Conservation (phyloP, 2,329 filamentous ascomycete species). For the Ascochyta clinopodiicola region DNA sequence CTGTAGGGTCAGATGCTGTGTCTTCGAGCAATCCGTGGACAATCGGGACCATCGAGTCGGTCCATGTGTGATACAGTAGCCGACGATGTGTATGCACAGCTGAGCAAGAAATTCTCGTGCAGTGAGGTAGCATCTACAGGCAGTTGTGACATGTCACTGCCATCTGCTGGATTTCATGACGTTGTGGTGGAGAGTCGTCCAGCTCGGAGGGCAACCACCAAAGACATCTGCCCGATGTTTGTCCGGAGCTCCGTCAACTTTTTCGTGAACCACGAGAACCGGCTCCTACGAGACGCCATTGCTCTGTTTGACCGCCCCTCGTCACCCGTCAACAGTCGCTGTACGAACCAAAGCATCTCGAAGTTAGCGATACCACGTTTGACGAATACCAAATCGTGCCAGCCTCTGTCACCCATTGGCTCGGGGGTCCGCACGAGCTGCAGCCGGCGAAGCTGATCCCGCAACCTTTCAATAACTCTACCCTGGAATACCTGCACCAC, state of each 20-base stretch:
- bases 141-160: neutral
- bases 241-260: neutral
- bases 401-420: neutral
- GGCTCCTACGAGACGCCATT: conserved; percentile 15
- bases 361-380: conserved; percentile 3
- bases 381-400: neutral
- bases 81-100: neutral
- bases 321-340: neutral
- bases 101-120: neutral
- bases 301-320: neutral
- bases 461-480: conserved; percentile 20
- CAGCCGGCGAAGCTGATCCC: conserved; percentile 31
- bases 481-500: conserved; percentile 20
- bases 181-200: neutral
- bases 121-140: neutral
- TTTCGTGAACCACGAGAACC: conserved; percentile 6
- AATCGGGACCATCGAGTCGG: neutral
- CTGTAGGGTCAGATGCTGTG: conserved; percentile 1
- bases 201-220: neutral
- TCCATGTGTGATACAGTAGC: neutral
- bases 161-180: neutral
- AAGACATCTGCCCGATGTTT: neutral
- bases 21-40: neutral
- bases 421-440: conserved; percentile 27
- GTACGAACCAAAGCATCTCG: neutral